Evolutionary conservation across 495 filamentous ascomycete genomes (phyloP).

Genomic region (Neurospora sp.): DNA sequence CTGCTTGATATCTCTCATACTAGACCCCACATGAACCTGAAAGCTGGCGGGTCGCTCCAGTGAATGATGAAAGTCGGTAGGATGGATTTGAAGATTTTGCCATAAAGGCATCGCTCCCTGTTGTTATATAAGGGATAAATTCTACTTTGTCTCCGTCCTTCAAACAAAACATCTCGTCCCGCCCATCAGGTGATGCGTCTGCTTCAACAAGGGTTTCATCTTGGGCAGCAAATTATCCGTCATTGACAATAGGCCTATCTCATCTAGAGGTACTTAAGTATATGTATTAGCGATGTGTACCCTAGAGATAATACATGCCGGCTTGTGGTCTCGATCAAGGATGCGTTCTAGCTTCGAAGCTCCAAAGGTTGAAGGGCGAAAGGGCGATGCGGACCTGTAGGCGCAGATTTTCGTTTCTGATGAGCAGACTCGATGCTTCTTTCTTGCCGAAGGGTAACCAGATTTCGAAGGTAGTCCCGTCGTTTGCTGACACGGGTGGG

Average conservation of each 20-base stretch:
- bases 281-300: not conserved
- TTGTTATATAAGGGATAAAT: not conserved
- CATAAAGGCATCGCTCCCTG: not conserved
- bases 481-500: not conserved
- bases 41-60: not conserved
- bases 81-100: not conserved
- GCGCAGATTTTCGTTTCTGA: not conserved
- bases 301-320: not conserved
- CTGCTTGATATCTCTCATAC: not conserved
- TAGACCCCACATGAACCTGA: not conserved
- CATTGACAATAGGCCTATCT: not conserved
- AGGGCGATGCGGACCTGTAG: not conserved
- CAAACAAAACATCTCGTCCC: not conserved
- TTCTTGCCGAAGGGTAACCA: not conserved
- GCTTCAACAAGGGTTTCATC: not conserved
- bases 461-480: not conserved
- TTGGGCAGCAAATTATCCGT: not conserved
- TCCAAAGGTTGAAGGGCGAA: not conserved
- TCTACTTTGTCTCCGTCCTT: not conserved
- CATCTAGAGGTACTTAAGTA: not conserved
- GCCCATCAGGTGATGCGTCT: not conserved
- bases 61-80: not conserved
- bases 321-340: not conserved
- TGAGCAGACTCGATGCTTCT: not conserved
- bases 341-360: not conserved